Conservation (phyloP, 257 asterid genomes). For the Solanum paucissectum region DNA sequence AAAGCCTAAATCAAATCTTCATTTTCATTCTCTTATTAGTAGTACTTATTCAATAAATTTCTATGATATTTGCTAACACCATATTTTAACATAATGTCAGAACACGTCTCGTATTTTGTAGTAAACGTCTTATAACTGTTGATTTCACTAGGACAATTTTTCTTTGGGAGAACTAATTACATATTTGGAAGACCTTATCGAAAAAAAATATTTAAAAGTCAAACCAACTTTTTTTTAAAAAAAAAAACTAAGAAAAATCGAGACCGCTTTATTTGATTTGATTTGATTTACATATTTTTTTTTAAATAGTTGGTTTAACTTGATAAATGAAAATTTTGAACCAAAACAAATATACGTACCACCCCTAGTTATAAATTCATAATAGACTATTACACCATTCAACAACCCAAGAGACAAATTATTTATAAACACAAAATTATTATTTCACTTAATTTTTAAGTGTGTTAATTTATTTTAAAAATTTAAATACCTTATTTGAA, state of each 20-base stretch:
- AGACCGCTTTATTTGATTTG: background rate
- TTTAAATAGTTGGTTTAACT: background rate
- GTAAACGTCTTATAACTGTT: background rate
- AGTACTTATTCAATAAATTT: background rate
- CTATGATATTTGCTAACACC: background rate
- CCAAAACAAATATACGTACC: background rate
- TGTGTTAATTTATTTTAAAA: background rate
- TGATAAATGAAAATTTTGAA: background rate
- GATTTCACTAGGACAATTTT: background rate
- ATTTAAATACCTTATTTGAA: background rate
- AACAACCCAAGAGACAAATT: background rate
- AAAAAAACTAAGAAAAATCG: too few relatives aligned
- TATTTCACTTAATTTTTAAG: background rate
- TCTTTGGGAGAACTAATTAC: background rate
- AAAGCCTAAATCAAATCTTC: background rate
- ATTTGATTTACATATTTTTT: background rate
- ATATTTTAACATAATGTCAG: background rate
- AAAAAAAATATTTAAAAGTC: background rate
- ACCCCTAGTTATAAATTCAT: background rate
- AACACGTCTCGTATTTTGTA: background rate
- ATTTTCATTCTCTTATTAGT: background rate
- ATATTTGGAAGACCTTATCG: background rate
- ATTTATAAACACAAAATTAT: background rate
- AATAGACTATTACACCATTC: background rate
- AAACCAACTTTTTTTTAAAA: too few relatives aligned